Base-by-base conservation (phyloP, 495 filamentous ascomycete genomes). In the Tuber brumale region DNA sequence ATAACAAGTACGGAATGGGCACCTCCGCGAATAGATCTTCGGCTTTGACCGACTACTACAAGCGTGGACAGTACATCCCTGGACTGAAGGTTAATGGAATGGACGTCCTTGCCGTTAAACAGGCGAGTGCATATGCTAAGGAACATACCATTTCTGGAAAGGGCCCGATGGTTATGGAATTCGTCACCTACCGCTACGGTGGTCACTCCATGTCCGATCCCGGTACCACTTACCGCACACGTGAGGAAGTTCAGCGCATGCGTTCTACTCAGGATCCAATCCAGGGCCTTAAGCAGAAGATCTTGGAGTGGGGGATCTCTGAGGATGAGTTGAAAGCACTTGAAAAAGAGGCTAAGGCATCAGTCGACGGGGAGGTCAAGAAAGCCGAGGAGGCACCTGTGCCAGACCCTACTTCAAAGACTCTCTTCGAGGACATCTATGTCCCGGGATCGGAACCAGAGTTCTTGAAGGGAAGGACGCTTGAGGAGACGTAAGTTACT, bases 1-100 rank as follows among this genome's bases (percentile, higher is more conserved):
- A 99, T 89, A 99, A 99, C 91, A 98, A 99, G 87, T 99, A 99
- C 86, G 95, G 95, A 85, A 99, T 99, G 95, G 95, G 96, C 86
- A 99, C 95, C 72, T 93, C 95, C 74, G 95, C 95, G 77, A 92
- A 92, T 84, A 94, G 95, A 81, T 92, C 95, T 79, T 92, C 95
- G 78, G 95, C 95, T 79, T 86, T 97, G 80, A 97, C 95, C 83
- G 96, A 99, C 85, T 99, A 99, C 92, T 99, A 99, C 91, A 97
- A 98, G 90, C 96, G 95, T 86, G 95, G 95, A 78, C 95, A 99
- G 88, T 99, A 98, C 88, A 99, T 99, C 82, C 95, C 95, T 76
- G 95, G 95, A 87, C 90, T 99, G 76, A 99, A 98, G 88, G 93
- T 99, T 84, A 99, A 99, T 87, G 95, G 93, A 85, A 99, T 99